Evolutionary conservation across 495 filamentous ascomycete genomes (phyloP).

Genomic region (Aspergillus cavernicola): DNA sequence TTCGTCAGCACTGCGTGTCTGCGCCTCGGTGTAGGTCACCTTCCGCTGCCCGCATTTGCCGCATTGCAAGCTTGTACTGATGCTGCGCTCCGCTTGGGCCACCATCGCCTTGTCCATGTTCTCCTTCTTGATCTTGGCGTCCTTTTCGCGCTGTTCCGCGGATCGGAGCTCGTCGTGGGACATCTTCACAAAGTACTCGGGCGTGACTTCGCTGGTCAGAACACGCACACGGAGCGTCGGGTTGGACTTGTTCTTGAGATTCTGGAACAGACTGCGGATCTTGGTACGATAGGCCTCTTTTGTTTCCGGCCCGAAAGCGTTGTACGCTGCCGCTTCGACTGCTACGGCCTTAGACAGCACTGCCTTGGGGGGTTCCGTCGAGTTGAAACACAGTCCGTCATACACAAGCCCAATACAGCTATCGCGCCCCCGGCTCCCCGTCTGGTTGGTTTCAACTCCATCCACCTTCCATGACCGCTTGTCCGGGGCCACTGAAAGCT

Average conservation of each 20-base stretch:
- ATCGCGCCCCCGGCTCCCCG: constrained; percentile 68
- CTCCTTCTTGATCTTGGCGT: constrained; percentile 70
- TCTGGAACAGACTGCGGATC: constrained; percentile 86
- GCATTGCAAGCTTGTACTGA: constrained; percentile 82
- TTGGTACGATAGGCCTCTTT: constrained; percentile 73
- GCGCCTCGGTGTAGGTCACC: constrained; percentile 92
- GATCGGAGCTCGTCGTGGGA: constrained; percentile 73
- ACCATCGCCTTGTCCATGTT: constrained; percentile 96
- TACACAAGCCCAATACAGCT: constrained; percentile 88
- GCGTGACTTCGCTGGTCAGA: constrained; percentile 63
- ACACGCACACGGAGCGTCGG: constrained; percentile 68
- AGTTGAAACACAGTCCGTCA: constrained; percentile 54
- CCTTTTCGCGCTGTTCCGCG: constrained; percentile 60
- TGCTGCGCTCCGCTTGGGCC: constrained; percentile 79
- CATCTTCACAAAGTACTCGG: constrained; percentile 73
- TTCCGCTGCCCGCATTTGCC: constrained; percentile 86
- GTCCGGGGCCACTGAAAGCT: constrained; percentile 68
- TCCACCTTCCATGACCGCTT: constrained; percentile 79
- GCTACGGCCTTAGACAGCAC: constrained; percentile 66
- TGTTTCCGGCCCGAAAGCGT: constrained; percentile 60
- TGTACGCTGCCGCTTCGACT: constrained; percentile 71
- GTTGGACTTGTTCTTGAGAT: constrained; percentile 90
- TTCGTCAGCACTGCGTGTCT: constrained; percentile 90
- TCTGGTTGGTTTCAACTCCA: constrained; percentile 65
- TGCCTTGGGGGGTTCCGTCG: constrained; percentile 43